phyloP scores from a whole-genome alignment of 371 early-diverging fungal species.

The Mucor indicus region DNA sequence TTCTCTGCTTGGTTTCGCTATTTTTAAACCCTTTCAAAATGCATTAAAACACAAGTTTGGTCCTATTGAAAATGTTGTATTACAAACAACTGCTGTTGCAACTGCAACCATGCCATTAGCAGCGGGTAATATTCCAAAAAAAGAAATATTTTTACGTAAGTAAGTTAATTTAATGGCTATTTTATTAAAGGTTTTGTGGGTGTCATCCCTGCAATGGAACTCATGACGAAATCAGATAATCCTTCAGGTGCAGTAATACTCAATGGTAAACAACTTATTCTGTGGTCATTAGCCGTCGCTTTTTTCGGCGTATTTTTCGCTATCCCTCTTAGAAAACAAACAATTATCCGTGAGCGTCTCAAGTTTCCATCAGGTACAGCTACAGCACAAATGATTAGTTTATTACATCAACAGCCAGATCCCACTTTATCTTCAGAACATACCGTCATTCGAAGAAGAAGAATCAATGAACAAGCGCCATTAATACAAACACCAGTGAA shows the following conservation, averaged over 20 bases:
- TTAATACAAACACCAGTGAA: not conserved
- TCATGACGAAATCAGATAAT: constrained; percentile 57
- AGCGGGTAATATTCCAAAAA: constrained; percentile 40
- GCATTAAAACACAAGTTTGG: constrained; percentile 57
- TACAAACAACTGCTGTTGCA: constrained; percentile 82
- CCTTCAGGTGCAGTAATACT: constrained; percentile 41
- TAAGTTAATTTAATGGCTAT: too few species aligned
- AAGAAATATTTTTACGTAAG: not conserved
- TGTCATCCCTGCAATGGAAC: constrained; percentile 70
- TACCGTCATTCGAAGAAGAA: not conserved
- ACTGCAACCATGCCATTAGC: constrained; percentile 87
- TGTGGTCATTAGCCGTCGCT: constrained; percentile 81
- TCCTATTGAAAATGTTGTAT: constrained; percentile 76
- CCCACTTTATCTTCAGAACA: not conserved
- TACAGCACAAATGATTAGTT: constrained; percentile 83
- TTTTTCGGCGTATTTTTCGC: constrained; percentile 93
- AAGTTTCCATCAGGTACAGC: constrained; percentile 87
- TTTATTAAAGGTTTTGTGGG: constrained; percentile 67
- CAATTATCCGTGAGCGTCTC: constrained; percentile 76
- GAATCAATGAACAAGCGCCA: not conserved
- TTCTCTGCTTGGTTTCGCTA: constrained; percentile 72
- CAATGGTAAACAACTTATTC: constrained; percentile 51
- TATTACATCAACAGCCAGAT: constrained; percentile 59
- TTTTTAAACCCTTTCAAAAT: constrained; percentile 63
- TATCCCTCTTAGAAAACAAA: constrained; percentile 77